Evolutionary conservation across 2,329 filamentous ascomycete species (phyloP), one percentile per base, ranked within the genome.

Genomic region (Coniosporium tulheliwenetii): DNA sequence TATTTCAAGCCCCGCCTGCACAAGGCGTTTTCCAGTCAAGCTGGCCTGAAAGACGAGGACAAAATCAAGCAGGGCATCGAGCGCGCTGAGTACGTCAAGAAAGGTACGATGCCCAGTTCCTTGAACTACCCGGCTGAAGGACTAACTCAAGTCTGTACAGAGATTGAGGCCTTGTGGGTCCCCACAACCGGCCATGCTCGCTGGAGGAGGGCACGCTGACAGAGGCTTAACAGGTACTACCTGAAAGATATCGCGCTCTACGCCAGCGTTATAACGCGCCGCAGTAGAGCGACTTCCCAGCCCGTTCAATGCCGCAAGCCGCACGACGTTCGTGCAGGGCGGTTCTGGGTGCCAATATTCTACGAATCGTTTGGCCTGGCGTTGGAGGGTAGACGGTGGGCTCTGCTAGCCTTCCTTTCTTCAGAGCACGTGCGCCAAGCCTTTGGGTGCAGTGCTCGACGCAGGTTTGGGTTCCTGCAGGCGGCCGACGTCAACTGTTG

Each of bases 81-180:
- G 34, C 70, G 80, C 44, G 89, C 86, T 0, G 76, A 93, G 48
- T 95, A 82, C 60, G 85, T 96, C 3, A 93, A 85, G 62, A 95
- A 93, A 70, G 85, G 85, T 85, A 54, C 42, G n/a, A 55, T 46
- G 8, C 29, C 5, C 10, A 12, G 35, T 8, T 19, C 3, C 12
- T n/a, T 26, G n/a, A 39, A 12, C 37, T 9, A 2, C 10, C n/a
- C 3, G 39, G 19, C 30, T 15, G 13, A 12, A 15, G 15, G 34
- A 36, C 26, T 26, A 5, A 38, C 44, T 31, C 5, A 10, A 36
- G 35, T 39, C 16, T 7, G 32, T 26, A 43, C 48, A 91, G 89
- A 95, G 59, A 85, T 96, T 45, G 87, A 95, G 64, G 81, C 86
- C 13, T 58, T 96, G 84, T 95, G 70, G 75, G 84, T 72, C 39